These are phyloP conservation scores for Coemansia sp. DNA, from an alignment of 192 early-diverging fungal species.

Conservation along the genomic window DNA sequence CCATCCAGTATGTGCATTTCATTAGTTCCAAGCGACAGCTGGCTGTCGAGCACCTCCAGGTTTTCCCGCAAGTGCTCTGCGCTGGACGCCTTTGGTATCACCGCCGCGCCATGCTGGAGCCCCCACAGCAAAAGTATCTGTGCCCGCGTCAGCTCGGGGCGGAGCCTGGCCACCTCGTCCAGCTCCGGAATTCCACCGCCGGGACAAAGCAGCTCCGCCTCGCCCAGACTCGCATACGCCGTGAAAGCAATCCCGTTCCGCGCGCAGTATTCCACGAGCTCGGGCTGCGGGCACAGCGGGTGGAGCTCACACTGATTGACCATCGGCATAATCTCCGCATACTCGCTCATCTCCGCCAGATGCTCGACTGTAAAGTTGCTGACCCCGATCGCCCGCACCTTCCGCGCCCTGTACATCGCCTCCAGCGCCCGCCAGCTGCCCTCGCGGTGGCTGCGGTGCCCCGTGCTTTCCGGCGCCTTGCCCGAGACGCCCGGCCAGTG, in stretches of 20 bases:
- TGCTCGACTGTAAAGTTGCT: slow-evolving; percentile 67
- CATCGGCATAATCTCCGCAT: slow-evolving; percentile 59
- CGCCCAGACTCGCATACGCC: slow-evolving; percentile 73
- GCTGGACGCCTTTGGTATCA: slow-evolving; percentile 67
- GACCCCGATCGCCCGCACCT: slow-evolving; percentile 66
- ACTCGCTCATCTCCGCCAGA: slow-evolving; percentile 57
- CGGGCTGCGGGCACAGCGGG: slow-evolving; percentile 58
- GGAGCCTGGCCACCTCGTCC: slow-evolving; percentile 12
- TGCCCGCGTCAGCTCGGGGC: slow-evolving; percentile 38
- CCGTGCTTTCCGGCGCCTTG: slow-evolving; percentile 26
- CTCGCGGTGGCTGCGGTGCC: slow-evolving; percentile 54
- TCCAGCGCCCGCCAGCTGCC: slow-evolving; percentile 66
- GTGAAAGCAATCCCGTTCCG: slow-evolving; percentile 59
- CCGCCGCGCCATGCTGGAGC: slow-evolving; percentile 58
- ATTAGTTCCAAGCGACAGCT: no score
- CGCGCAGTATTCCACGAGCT: slow-evolving; percentile 58
- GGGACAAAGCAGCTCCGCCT: slow-evolving; percentile 45
- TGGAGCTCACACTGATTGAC: slow-evolving; percentile 75
- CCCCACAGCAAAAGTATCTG: slow-evolving; percentile 66
- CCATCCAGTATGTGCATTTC: no score
- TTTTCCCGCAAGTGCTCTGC: slow-evolving; percentile 28
- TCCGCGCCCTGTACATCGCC: slow-evolving; percentile 56
- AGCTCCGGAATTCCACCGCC: slow-evolving; percentile 15
- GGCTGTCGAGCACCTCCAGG: background rate
- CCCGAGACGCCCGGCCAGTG: slow-evolving; percentile 70